Evolutionary conservation across 352 stramenopile genomes (phyloP), one percentile per base, ranked within the genome.

Genomic region (Pythium oligandrum): DNA sequence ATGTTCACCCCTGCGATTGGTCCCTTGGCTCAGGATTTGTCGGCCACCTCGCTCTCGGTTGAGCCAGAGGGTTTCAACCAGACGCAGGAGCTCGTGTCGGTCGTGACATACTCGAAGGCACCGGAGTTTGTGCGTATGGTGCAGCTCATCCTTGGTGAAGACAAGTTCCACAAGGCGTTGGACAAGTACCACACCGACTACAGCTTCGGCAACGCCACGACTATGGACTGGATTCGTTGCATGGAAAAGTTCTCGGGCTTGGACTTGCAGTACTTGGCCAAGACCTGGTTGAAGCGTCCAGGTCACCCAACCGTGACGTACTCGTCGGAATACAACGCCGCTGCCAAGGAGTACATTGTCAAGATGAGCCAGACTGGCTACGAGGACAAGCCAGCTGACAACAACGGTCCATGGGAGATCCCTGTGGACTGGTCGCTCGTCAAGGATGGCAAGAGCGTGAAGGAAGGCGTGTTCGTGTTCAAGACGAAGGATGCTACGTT

Each of bases 81-180:
- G 55, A 89, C 79, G 4, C 79, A 90, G 50, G 79, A 90, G 40
- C 70, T 90, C n/a, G 64, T 90, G 17, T 88, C 77, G 34, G 79
- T 74, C 36, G 78, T 90, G 31, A 90, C 79, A 0, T 90, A 90
- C 68, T 85, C 75, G 43, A 90, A 90, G 66, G 76, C 79, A 11
- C 79, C 79, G 6, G 79, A 90, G 50, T 83, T 90, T 54, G 79
- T 90, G 55, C 77, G 79, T 44, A 90, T 90, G 79, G 74, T 87
- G 30, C 59, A 90, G 53, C 63, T 90, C 36, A 73, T 90, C 9
- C 38, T 88, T 37, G 77, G 77, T 40, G 62, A 86, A 12, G 73
- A 64, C 44, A 55, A 63, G n/a, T 90, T 90, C 59, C 77, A 90
- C 64, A 82, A 88, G 61, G 79, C 75, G 12, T 71, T 90, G 9